Percentiles rank a stretch among this genome's conserved stretches.
phyloP scores from a whole-genome alignment of 2,329 filamentous ascomycete genomes.

The Rhynchosporium graminicola region DNA sequence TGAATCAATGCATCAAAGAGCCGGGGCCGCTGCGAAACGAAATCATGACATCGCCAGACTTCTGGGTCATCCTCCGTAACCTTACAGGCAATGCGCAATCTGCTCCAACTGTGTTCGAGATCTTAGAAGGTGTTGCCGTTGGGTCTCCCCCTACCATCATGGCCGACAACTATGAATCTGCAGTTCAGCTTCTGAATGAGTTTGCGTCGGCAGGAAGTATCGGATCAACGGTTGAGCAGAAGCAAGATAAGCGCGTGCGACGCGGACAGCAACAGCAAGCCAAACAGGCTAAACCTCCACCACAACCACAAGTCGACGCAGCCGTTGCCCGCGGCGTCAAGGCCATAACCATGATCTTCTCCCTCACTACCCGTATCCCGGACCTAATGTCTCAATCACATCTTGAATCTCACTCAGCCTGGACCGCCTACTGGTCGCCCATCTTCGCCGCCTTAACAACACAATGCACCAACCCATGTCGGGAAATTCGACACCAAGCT shows the following conservation, averaged over 20 bases:
- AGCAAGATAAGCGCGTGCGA: conserved; percentile 56
- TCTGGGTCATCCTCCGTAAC: conserved; percentile 86
- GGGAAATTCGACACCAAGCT: conserved; percentile 87
- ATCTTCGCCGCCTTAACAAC: conserved; percentile 86
- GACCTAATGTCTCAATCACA: conserved; percentile 90
- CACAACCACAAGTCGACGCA: conserved; percentile 64
- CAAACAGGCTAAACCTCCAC: conserved; percentile 46
- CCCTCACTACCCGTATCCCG: conserved; percentile 79
- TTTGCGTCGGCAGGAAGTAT: conserved; percentile 84
- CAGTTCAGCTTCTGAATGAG: conserved; percentile 80
- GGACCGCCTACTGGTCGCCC: conserved; percentile 97
- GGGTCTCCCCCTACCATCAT: conserved; percentile 79
- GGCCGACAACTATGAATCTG: conserved; percentile 92
- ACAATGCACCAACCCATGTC: conserved; percentile 92
- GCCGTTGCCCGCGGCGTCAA: conserved; percentile 76
- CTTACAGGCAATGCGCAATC: conserved; percentile 70
- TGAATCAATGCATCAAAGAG: conserved; percentile 77
- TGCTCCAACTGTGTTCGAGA: conserved; percentile 77
- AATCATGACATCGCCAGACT: conserved; percentile 94
- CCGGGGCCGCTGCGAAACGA: conserved; percentile 81
- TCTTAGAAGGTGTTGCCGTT: conserved; percentile 76
- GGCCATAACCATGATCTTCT: conserved; percentile 78
- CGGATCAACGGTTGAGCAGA: conserved; percentile 69
- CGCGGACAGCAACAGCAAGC: conserved; percentile 46
- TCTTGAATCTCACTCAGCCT: conserved; percentile 85